phyloP scores from a whole-genome alignment of 2,329 filamentous ascomycete genomes.

The Botrytis medusae region DNA sequence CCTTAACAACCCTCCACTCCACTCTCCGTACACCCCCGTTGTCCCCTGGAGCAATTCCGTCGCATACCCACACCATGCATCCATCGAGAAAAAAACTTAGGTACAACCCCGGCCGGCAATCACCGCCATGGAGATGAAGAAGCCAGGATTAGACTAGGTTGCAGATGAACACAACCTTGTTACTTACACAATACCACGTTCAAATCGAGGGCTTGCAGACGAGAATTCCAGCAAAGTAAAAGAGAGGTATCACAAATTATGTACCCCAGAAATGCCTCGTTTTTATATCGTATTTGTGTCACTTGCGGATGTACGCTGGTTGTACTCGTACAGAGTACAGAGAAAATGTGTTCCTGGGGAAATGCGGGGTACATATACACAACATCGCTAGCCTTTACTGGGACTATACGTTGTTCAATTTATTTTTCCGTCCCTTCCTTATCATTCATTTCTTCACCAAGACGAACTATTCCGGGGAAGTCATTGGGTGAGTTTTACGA shows the following conservation, averaged over 20 bases:
- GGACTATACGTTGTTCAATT: neutral
- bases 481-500: neutral
- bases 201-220: neutral
- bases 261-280: slow-evolving; percentile 7
- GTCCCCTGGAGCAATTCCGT: neutral
- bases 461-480: too few species aligned
- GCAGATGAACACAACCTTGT: neutral
- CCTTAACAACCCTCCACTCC: neutral
- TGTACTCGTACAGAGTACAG: neutral
- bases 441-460: neutral
- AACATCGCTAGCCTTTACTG: neutral
- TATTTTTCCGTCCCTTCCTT: neutral
- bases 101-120: neutral
- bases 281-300: neutral
- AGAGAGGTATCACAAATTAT: neutral
- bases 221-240: neutral
- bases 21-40: neutral
- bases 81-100: neutral
- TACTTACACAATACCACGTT: neutral
- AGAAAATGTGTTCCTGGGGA: neutral
- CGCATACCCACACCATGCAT: too few species aligned
- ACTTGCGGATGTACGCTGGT: neutral
- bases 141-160: neutral
- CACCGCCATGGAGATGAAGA: neutral
- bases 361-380: slow-evolving; percentile 5